Conservation (phyloP, 2,329 filamentous ascomycete genomes). For the Monilinia fructigena region DNA sequence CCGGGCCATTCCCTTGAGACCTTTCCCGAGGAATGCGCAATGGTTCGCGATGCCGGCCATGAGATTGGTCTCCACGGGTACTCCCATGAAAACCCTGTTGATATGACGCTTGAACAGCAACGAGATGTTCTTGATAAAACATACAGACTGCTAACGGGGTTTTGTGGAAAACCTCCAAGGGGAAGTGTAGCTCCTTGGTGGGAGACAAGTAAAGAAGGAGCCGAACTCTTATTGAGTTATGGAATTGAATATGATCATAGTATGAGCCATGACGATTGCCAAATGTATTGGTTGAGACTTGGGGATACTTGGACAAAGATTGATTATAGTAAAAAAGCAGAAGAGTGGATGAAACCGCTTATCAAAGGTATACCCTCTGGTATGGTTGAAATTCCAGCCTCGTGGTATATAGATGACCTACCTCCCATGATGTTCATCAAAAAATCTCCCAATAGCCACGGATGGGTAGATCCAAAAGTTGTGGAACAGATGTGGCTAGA, state of each 20-base stretch:
- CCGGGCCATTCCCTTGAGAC: constrained; percentile 63
- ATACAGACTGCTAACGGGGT: constrained; percentile 67
- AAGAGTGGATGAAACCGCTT: constrained; percentile 66
- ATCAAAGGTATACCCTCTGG: constrained; percentile 59
- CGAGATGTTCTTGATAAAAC: constrained; percentile 73
- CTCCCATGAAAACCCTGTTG: constrained; percentile 68
- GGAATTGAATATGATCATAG: constrained; percentile 69
- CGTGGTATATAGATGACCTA: constrained; percentile 60
- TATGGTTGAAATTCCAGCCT: constrained; percentile 64
- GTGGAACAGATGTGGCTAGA: constrained; percentile 46
- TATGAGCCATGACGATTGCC: constrained; percentile 64
- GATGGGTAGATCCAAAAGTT: constrained; percentile 53
- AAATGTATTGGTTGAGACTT: constrained; percentile 62
- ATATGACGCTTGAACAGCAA: constrained; percentile 75
- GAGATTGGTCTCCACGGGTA: constrained; percentile 70
- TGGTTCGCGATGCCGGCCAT: constrained; percentile 62
- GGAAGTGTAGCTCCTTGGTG: constrained; percentile 75
- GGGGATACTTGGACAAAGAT: constrained; percentile 68
- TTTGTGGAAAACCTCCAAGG: constrained; percentile 68
- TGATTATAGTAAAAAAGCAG: constrained; percentile 60
- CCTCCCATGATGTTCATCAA: constrained; percentile 75
- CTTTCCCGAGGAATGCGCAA: constrained; percentile 63
- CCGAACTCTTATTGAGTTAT: constrained; percentile 62
- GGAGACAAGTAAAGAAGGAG: constrained; percentile 68
- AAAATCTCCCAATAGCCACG: constrained; percentile 62